Conservation (phyloP, 1,284 basidiomycete species). For the Pseudozyma thailandica region DNA sequence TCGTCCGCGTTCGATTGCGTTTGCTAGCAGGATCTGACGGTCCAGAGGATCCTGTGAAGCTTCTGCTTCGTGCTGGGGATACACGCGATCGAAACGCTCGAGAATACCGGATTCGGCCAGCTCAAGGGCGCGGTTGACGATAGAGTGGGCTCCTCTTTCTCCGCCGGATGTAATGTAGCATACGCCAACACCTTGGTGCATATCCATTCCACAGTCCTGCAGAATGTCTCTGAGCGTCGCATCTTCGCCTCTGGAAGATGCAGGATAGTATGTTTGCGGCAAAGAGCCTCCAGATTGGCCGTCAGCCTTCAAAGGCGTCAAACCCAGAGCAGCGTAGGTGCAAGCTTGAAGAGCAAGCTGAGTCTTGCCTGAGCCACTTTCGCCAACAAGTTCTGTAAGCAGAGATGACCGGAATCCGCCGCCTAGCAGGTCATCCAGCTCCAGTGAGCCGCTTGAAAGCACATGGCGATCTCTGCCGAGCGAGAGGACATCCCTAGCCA, state of each 20-base stretch:
- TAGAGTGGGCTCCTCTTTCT: slow-evolving; percentile 28
- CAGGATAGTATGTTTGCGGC: background rate
- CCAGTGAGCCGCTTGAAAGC: slow-evolving; percentile 25
- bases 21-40: slow-evolving; percentile 7
- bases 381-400: slow-evolving; percentile 58
- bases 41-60: background rate
- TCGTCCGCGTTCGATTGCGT: slow-evolving; percentile 22
- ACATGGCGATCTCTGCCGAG: slow-evolving; percentile 22
- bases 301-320: slow-evolving; percentile 4
- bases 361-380: slow-evolving; percentile 61
- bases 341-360: slow-evolving; percentile 53
- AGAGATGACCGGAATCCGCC: slow-evolving; percentile 44
- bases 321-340: slow-evolving; percentile 46
- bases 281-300: background rate
- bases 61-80: background rate
- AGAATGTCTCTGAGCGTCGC: slow-evolving; percentile 13
- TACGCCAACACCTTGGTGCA: slow-evolving; percentile 2
- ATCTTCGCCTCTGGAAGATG: no score
- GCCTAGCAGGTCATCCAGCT: slow-evolving; percentile 45
- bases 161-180: slow-evolving; percentile 46
- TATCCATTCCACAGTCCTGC: slow-evolving; percentile 18
- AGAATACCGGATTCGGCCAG: slow-evolving; percentile 16
- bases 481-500: slow-evolving; percentile 16
- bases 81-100: slow-evolving; percentile 5
- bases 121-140: slow-evolving; percentile 30